phyloP scores from a whole-genome alignment of 768 basidiomycete genomes.

The Dendrothele bispora region DNA sequence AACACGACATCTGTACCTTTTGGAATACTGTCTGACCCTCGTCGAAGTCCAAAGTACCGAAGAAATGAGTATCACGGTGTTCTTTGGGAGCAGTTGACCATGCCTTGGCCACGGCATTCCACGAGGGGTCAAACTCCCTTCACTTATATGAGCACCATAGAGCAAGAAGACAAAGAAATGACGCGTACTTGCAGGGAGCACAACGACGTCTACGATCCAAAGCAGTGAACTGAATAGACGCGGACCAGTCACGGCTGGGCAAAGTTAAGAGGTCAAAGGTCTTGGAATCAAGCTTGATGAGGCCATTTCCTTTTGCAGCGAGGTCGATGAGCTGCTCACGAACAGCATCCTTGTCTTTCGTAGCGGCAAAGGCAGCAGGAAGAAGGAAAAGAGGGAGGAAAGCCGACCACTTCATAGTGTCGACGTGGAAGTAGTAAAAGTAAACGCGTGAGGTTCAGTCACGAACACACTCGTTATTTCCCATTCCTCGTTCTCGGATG shows the following conservation, averaged over 20 bases:
- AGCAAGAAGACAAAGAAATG: neutral
- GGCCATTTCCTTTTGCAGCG: slow-evolving; percentile 70
- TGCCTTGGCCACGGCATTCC: slow-evolving; percentile 78
- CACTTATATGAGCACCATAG: slow-evolving; percentile 2
- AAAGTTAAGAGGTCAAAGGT: slow-evolving; percentile 77
- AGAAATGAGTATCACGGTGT: slow-evolving; percentile 85
- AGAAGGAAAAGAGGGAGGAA: slow-evolving; percentile 27
- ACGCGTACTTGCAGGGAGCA: slow-evolving; percentile 84
- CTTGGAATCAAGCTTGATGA: slow-evolving; percentile 77
- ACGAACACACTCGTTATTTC: too few relatives aligned
- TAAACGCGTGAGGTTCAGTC: too few relatives aligned
- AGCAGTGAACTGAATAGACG: slow-evolving; percentile 88
- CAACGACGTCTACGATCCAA: slow-evolving; percentile 80
- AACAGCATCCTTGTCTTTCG: slow-evolving; percentile 25
- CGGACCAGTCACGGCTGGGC: slow-evolving; percentile 82
- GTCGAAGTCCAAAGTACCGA: slow-evolving; percentile 88
- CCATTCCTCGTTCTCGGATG: too few relatives aligned
- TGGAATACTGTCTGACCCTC: slow-evolving; percentile 75
- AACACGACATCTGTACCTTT: slow-evolving; percentile 46
- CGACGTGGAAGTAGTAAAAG: slow-evolving; percentile 25
- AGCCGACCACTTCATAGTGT: slow-evolving; percentile 22
- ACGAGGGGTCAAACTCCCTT: slow-evolving; percentile 86
- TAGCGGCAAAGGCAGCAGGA: slow-evolving; percentile 27
- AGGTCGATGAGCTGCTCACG: slow-evolving; percentile 67
- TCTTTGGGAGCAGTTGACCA: slow-evolving; percentile 65